Evolutionary conservation across 768 basidiomycete genomes (phyloP).

Genomic region (Pleurotus giganteus): DNA sequence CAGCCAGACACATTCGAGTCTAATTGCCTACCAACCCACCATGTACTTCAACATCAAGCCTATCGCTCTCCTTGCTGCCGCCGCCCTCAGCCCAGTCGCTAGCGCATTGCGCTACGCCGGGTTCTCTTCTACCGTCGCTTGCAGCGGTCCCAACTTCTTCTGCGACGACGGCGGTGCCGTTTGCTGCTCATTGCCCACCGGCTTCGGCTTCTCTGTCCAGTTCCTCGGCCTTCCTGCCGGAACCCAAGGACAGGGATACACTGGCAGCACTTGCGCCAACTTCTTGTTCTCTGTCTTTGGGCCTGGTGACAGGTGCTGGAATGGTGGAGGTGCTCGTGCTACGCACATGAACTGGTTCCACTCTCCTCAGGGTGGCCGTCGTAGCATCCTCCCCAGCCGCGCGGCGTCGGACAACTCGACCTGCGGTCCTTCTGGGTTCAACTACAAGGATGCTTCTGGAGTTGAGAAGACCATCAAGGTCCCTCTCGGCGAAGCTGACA

Average conservation of each 20-base stretch:
- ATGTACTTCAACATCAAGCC: conserved; percentile 4
- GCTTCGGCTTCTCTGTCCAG: conserved; percentile 7
- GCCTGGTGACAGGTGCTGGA: conserved; percentile 1
- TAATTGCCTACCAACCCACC: background rate
- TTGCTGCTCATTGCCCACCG: conserved; percentile 7
- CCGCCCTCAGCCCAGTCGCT: conserved; percentile 2
- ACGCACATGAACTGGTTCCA: conserved; percentile 10
- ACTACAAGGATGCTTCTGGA: background rate
- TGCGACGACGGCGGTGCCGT: conserved; percentile 3
- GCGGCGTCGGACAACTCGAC: background rate
- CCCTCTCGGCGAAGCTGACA: background rate
- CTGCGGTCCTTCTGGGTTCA: conserved; percentile 1
- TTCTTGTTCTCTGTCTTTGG: conserved; percentile 6
- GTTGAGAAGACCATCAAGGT: conserved; percentile 1
- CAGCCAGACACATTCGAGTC: background rate
- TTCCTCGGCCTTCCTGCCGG: conserved; percentile 6
- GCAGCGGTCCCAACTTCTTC: conserved; percentile 6
- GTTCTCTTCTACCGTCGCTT: conserved; percentile 6
- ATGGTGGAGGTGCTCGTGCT: conserved; percentile 6
- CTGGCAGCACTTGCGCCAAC: background rate
- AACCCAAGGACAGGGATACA: conserved; percentile 9
- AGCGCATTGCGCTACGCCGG: conserved; percentile 1
- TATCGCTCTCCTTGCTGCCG: background rate
- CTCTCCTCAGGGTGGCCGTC: background rate
- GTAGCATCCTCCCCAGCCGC: background rate